Evolutionary conservation across 805 yeast genomes (phyloP), one percentile per base, ranked within the genome.

Genomic region (Kodamaea fukazawae): DNA sequence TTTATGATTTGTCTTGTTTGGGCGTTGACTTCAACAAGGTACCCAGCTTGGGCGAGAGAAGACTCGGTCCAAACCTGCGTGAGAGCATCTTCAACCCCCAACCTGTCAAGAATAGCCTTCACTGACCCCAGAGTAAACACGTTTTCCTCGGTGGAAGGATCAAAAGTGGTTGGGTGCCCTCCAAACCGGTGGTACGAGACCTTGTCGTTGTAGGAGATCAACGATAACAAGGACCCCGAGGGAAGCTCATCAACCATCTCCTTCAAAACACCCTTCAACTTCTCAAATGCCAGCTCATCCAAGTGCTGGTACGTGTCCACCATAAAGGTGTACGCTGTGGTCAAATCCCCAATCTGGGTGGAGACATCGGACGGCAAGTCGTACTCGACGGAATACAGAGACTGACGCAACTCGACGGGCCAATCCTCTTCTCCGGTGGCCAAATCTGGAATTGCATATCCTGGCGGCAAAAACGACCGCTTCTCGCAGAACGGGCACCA

Each of bases 401-500:
- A 29, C 32, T 51, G 60, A 10, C 58, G 48, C 13, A 60, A 47
- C 22, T 60, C 61, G 4, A 55, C 40, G 0, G 66, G 67, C 51
- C 63, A 58, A 7, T 55, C 57, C 4, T 48, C 43, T 2, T 28
- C 39, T 4, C 43, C 29, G 7, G 42, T 30, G 7, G 44, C 10
- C 3, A 12, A 14, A 13, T 48, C 49, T 3, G 50, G 59, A 12
- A 56, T 30, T 3, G 16, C 29, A 13, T 47, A 56, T 5, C 41
- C 46, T 1, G 40, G 33, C 2, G 69, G 63, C 4, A 65, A 37
- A 16, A 29, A 41, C 2, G 51, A 49, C 23, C 48, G 48, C 28
- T 54, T 50, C 10, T 47, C 51, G 41, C 73, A 67, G 29, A 61
- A 52, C 0, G 68, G 70, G 41, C 73, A 67, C 63, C 61, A 56